Evolutionary conservation across 768 basidiomycete genomes (phyloP), one percentile per base, ranked within the genome.

Genomic region (Collybiopsis luxurians): DNA sequence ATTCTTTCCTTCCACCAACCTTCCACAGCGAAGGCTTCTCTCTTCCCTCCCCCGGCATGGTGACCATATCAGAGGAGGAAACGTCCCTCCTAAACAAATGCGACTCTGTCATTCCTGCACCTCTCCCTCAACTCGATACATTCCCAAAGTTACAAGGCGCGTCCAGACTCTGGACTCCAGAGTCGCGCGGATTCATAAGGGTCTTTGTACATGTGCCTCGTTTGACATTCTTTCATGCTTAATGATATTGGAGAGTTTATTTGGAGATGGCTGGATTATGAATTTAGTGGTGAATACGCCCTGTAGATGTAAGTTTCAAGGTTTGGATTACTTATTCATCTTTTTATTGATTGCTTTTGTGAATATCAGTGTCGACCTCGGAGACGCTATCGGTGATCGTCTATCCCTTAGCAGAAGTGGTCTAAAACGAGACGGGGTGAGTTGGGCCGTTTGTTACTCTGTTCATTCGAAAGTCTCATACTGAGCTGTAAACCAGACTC

Each of bases 281-380:
- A 89, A 66, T 99, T 98, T 98, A 74, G 84, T 90, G 24, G 90
- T 98, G 36, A 90, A 91, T 63, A 97, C 94, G 83, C 94, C 93
- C 2, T 98, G 95, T 73, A 78, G 80, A 71, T 92, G 95, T 96
- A 70, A 72, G 93, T 83, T 2, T 13, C 13, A 34, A 34, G 13
- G 13, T 13, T 30, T 2, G 15, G n/a, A n/a, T n/a, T n/a, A n/a
- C 4, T 45, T 17, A 9, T 4, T 27, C 24, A 4, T 23, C 13
- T 2, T 23, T 30, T n/a, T 12, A 9, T 56, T n/a, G 26, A 11
- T 17, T 53, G 19, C 4, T 40, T 51, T 17, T 30, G 10, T 60
- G 97, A 95, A 80, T 67, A 75, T 98, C 50, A 87, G 84, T 48
- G 89, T 98, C 24, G 96, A 98, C 67, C 68, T 99, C 59, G 78